phyloP scores from a whole-genome alignment of 495 filamentous ascomycete species.

The Talaromyces trachyspermus region DNA sequence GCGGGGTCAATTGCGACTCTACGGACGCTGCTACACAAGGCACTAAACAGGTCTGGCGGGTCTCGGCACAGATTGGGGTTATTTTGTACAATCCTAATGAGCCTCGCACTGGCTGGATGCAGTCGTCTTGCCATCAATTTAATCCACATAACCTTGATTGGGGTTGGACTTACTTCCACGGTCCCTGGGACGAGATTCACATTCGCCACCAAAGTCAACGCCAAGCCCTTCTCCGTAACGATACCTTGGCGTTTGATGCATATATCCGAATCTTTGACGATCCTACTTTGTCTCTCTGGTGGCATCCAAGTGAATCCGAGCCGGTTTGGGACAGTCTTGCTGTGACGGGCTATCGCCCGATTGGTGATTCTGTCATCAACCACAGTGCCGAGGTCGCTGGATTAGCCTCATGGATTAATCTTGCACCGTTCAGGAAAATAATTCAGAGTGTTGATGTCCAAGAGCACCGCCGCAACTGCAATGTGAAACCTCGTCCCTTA shows the following conservation, averaged over 20 bases:
- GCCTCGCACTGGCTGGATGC: constrained; percentile 51
- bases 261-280: constrained; percentile 59
- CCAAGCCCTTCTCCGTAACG: constrained; percentile 54
- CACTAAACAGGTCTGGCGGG: constrained; percentile 28
- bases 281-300: constrained; percentile 56
- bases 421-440: constrained; percentile 50
- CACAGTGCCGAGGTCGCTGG: constrained; percentile 47
- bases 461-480: constrained; percentile 40
- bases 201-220: constrained; percentile 50
- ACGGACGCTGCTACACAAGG: constrained; percentile 9
- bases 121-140: constrained; percentile 54
- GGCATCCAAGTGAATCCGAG: constrained; percentile 53
- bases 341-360: constrained; percentile 51
- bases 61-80: constrained; percentile 56
- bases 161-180: constrained; percentile 62
- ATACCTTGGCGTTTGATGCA: constrained; percentile 55
- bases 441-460: constrained; percentile 44
- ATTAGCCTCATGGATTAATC: constrained; percentile 50
- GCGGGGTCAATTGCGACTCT: constrained; percentile 6
- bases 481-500: constrained; percentile 43
- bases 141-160: constrained; percentile 52
- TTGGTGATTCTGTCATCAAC: constrained; percentile 40
- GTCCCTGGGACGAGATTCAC: constrained; percentile 53
- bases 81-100: constrained; percentile 61
- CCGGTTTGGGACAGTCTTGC: constrained; percentile 67